These are phyloP conservation scores for Suillus subaureus DNA, from an alignment of 768 basidiomycete species.

Conservation along the genomic window DNA sequence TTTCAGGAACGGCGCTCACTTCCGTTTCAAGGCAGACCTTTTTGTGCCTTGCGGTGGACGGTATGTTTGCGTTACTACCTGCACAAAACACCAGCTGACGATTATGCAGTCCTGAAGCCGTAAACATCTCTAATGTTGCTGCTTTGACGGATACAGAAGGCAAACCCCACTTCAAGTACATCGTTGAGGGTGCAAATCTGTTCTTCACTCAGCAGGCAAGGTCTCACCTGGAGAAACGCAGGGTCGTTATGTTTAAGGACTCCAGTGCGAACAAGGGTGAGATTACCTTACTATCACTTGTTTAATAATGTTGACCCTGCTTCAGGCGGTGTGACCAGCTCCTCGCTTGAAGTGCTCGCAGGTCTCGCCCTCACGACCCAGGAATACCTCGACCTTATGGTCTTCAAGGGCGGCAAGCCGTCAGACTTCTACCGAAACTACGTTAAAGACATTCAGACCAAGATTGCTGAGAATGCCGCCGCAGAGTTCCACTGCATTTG, in stretches of 20 bases:
- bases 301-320: not conserved
- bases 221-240: slow-evolving; percentile 90
- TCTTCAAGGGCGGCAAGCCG: slow-evolving; percentile 89
- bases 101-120: slow-evolving; percentile 73
- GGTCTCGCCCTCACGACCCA: slow-evolving; percentile 89
- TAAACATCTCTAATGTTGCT: slow-evolving; percentile 95
- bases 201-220: slow-evolving; percentile 98
- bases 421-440: slow-evolving; percentile 88
- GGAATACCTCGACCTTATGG: slow-evolving; percentile 90
- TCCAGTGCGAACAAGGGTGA: slow-evolving; percentile 91
- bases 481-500: slow-evolving; percentile 91
- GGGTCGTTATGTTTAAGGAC: slow-evolving; percentile 92
- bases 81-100: not conserved
- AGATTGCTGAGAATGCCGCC: slow-evolving; percentile 90
- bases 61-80: slow-evolving; percentile 34
- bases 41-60: slow-evolving; percentile 98
- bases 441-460: slow-evolving; percentile 89
- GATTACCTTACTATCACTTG: slow-evolving; percentile 7
- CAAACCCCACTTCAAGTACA: slow-evolving; percentile 96
- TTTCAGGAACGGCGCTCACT: slow-evolving; percentile 93
- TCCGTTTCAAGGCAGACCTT: slow-evolving; percentile 95
- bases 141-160: slow-evolving; percentile 89
- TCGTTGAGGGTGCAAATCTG: slow-evolving; percentile 95
- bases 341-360: slow-evolving; percentile 94
- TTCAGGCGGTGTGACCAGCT: slow-evolving; percentile 91